Evolutionary conservation across 495 filamentous ascomycete genomes (phyloP).

Genomic region (Margaritispora aquatica): DNA sequence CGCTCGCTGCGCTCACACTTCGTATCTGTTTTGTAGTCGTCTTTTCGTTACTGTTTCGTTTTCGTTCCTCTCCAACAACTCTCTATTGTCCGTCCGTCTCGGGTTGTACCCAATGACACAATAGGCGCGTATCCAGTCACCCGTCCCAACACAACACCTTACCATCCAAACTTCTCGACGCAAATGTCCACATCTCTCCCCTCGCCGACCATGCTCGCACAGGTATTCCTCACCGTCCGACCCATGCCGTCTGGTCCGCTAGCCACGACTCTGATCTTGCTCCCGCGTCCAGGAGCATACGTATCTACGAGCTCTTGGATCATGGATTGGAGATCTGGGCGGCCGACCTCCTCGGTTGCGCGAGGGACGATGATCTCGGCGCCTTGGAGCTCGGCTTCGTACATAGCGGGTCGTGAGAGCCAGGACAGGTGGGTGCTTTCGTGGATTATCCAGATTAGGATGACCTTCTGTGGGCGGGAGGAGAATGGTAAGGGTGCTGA

Average conservation of each 20-base stretch:
- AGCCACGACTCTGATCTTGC: slow-evolving; percentile 39
- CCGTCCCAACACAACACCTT: background rate
- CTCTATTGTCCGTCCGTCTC: no score
- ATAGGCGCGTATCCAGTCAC: no score
- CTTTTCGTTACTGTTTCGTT: background rate
- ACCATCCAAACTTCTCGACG: slow-evolving; percentile 50
- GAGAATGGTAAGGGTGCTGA: background rate
- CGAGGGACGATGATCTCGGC: slow-evolving; percentile 42
- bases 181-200: slow-evolving; percentile 35
- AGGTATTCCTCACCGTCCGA: slow-evolving; percentile 43
- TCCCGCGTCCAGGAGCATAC: slow-evolving; percentile 14
- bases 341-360: slow-evolving; percentile 43
- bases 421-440: slow-evolving; percentile 41
- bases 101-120: no score
- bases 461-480: slow-evolving; percentile 30
- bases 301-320: slow-evolving; percentile 26
- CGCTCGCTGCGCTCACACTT: no score
- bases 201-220: slow-evolving; percentile 35
- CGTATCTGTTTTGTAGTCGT: background rate
- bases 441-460: slow-evolving; percentile 54
- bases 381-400: slow-evolving; percentile 37
- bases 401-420: slow-evolving; percentile 39
- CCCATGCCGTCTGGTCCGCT: slow-evolving; percentile 51
- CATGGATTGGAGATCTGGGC: slow-evolving; percentile 40
- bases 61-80: no score